Conservation (phyloP, 176 grass and related monocot species). For the Elymus sibiricus region DNA sequence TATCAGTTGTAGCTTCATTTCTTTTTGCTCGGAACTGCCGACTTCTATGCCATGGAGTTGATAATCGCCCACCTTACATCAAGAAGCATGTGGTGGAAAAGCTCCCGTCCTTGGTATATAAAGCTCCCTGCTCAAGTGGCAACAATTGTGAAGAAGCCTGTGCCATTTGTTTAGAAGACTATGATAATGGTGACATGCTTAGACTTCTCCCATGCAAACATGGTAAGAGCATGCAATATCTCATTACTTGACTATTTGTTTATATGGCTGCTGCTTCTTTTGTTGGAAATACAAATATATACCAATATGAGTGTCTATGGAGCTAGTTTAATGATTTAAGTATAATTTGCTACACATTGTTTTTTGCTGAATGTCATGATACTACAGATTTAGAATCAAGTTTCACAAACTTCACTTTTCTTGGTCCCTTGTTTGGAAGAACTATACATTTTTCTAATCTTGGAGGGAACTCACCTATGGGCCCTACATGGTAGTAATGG, state of each 20-base stretch:
- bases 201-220: conserved; percentile 82
- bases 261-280: neutral
- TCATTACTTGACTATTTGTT: conserved; percentile 3
- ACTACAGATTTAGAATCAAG: neutral
- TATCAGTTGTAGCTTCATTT: conserved; percentile 82
- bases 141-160: conserved; percentile 56
- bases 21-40: conserved; percentile 85
- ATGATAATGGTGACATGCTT: conserved; percentile 68
- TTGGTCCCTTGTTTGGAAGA: neutral
- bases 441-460: neutral
- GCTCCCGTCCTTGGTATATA: conserved; percentile 57
- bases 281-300: neutral
- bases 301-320: neutral
- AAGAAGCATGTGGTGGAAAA: conserved; percentile 74
- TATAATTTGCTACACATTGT: neutral
- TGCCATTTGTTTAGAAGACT: conserved; percentile 87
- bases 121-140: conserved; percentile 37
- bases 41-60: conserved; percentile 54
- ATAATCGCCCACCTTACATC: conserved; percentile 52
- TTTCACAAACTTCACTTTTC: neutral
- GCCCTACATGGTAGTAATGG: neutral
- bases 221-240: conserved; percentile 46
- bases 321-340: neutral
- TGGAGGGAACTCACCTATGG: neutral
- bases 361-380: neutral